Conservation (phyloP, 805 yeast genomes). For the Wickerhamomyces rabaulensis region DNA sequence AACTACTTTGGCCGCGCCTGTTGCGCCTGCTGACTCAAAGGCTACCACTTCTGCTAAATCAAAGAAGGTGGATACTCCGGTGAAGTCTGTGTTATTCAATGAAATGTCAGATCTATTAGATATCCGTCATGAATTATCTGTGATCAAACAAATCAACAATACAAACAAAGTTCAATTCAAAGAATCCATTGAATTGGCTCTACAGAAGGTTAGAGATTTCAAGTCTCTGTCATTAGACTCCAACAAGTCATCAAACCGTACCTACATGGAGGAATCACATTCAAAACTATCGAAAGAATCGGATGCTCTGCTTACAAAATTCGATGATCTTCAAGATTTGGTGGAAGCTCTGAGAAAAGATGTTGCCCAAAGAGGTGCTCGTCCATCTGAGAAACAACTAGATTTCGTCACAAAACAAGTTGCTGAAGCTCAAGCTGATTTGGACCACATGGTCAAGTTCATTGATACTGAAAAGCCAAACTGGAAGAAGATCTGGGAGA, state of each 20-base stretch:
- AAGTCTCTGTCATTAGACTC: slow-evolving; percentile 41
- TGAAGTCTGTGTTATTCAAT: slow-evolving; percentile 2
- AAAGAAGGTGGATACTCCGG: background rate
- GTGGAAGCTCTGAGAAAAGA: slow-evolving; percentile 87
- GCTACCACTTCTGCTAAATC: background rate
- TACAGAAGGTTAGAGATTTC: slow-evolving; percentile 44
- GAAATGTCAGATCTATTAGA: slow-evolving; percentile 27
- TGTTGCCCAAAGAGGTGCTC: slow-evolving; percentile 86
- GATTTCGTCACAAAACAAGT: slow-evolving; percentile 63
- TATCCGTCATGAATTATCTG: slow-evolving; percentile 54
- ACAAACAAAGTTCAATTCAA: slow-evolving; percentile 38
- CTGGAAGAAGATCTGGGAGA: slow-evolving; percentile 92
- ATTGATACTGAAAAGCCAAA: slow-evolving; percentile 68
- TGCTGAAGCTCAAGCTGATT: slow-evolving; percentile 44
- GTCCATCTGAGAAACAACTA: slow-evolving; percentile 72
- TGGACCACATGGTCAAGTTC: slow-evolving; percentile 52
- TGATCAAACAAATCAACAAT: slow-evolving; percentile 51
- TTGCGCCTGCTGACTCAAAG: background rate
- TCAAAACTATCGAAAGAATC: slow-evolving; percentile 68
- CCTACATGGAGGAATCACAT: slow-evolving; percentile 76
- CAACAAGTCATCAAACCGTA: slow-evolving; percentile 31
- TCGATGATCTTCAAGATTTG: slow-evolving; percentile 88
- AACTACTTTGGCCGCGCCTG: background rate
- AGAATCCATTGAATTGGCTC: slow-evolving; percentile 37
- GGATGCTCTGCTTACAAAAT: slow-evolving; percentile 65